Evolutionary conservation across 2,329 filamentous ascomycete genomes (phyloP), one percentile per base, ranked within the genome.

Genomic region (Paecilomyces sp.): DNA sequence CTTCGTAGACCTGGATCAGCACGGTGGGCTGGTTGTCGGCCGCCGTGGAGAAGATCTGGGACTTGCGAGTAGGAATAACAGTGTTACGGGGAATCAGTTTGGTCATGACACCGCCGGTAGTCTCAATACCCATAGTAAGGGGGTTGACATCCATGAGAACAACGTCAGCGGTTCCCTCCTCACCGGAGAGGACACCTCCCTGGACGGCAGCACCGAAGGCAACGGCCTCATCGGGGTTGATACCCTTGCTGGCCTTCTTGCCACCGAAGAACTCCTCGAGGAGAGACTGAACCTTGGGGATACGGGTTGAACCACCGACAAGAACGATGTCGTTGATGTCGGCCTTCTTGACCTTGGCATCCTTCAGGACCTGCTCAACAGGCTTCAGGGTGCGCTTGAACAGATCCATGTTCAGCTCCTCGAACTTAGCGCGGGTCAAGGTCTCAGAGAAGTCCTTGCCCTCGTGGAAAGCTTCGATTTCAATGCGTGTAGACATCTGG

Each of bases 321-420:
- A 97, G 87, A 66, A 99, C 94, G 68, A 99, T 97, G 76, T 97
- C 94, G 72, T 97, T 88, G 70, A 99, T 86, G 71, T 97, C 92
- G 63, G 80, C 81, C 89, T 97, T 97, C 88, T 93, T 93, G 71
- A 97, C 85, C 85, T 97, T 96, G 77, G 92, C 92, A 70, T 97
- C 94, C 84, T 96, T 96, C 75, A 99, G 86, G 68, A 97, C 94
- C 85, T 97, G 92, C 83, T 97, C 92, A 67, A 97, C 94, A 60
- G 94, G 93, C 87, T 97, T 96, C 67, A 97, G 86, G 61, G 94
- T 97, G 86, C 94, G 96, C 88, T 96, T 96, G 89, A 97, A 97
- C 63, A 97, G 88, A 73, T 97, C 93, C 70, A 92, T 92, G 89
- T 97, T 97, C 71, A 97, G 86, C 81, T 97, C 93, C 82, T 99